Base-by-base conservation (phyloP, 176 grass and related monocot genomes). In the Ensete ventricosum region DNA sequence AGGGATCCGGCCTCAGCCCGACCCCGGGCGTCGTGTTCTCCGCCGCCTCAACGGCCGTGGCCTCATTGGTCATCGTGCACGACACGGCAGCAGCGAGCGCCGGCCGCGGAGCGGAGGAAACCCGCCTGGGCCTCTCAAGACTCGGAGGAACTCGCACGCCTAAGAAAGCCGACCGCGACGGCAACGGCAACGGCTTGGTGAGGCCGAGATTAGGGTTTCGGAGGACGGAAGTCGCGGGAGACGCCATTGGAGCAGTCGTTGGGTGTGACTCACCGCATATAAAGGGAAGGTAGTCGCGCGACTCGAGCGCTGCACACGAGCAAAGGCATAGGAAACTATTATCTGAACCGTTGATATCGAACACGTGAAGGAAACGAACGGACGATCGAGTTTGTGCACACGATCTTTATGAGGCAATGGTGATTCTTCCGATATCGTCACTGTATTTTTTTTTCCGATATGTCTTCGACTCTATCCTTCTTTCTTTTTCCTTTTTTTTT, bases 1-100 rank as follows among this genome's bases (percentile, higher is more conserved):
- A 87, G 9, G 66, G 58, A 66, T 99, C 90, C 8, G 95, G 95
- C 76, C 95, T 80, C 8, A 66, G 53, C 12, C 24, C 72, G 0
- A 88, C 11, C 14, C 9, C 52, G 11, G 12, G 9, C 19, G 11
- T 48, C 0, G 53, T 67, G 0, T 64, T 8, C 13, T 34, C 68
- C 24, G 11, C 19, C 13, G 86, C 79, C 78, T 58, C 79, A 20
- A 21, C 62, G 9, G 53, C 80, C 0, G 71, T 50, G 5, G 85
- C 34, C 16, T 79, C 27, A 1, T 21, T 49, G 53, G 22, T 62
- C 20, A 69, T 73, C 53, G 82, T 50, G 8, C 78, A 74, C 26
- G 91, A 77, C 1, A 86, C 85, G 34, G 90, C 20, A 69, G 20
- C 67, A 59, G 83, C 86, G 8, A 76, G 70, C 49, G 85, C 68